Evolutionary conservation across 176 grass and related monocot species (phyloP), one percentile per base, ranked within the genome.

Genomic region (Calamus simplicifolius): DNA sequence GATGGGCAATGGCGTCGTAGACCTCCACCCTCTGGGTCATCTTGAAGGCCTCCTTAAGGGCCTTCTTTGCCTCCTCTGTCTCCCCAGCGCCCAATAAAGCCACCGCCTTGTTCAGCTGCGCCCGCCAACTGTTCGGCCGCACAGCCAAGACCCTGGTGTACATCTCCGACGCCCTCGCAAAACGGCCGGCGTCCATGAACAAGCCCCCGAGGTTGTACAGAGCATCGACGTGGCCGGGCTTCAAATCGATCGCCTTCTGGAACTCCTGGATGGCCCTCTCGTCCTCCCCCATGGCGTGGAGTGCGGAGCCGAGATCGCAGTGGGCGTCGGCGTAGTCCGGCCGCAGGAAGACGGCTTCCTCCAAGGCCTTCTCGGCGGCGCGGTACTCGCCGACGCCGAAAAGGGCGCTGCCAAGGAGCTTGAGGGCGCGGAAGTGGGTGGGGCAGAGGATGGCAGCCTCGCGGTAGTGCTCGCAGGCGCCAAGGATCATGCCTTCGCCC

Each of bases 1-100:
- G 82, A 85, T 98, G 93, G 29, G 84, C 86, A 70, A 98, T 98
- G 4, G 93, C 93, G 61, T 98, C 93, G 31, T 98, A 98, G 63
- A 98, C 85, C 78, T 98, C 87, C 25, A 98, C 87, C 51, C 93
- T 92, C 49, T 85, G 85, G 48, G 87, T 98, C 87, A 98, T 98
- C 73, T 92, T 98, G 67, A 98, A 92, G 5, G 93, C 93, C 76
- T 92, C 93, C 71, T 92, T 98, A 16, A 98, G 84, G 17, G 93
- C 84, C 70, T 82, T 88, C 79, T 89, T 98, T 29, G 81, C 84
- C 58, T 98, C 93, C 29, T 88, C 93, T 5, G 93, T 85, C 64
- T 98, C 93, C 16, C 87, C 93, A 38, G 85, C 87, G 57, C 93
- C 93, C 69, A 98, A 69, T 64, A 98, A 80, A 23, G 93, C 78